phyloP scores from a whole-genome alignment of 768 basidiomycete species.

The Suillus variegatus region DNA sequence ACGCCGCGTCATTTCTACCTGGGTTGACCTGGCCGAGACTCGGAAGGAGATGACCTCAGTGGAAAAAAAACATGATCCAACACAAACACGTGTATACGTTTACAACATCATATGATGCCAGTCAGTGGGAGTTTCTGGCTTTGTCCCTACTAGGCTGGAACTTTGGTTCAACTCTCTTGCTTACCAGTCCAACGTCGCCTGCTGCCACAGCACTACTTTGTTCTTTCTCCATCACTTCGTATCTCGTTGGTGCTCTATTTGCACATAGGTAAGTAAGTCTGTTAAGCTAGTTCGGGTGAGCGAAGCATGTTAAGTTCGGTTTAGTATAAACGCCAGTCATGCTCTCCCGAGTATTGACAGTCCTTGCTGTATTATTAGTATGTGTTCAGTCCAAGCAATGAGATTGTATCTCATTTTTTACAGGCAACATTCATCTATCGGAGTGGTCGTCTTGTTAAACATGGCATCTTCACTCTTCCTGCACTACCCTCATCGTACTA shows the following conservation, averaged over 20 bases:
- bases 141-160: not conserved
- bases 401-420: not conserved
- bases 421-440: slow-evolving; percentile 50
- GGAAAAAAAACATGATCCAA: not conserved
- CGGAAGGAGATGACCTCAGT: not conserved
- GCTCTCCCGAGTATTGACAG: not conserved
- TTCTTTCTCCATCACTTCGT: not conserved
- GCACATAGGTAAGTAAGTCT: not conserved
- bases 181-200: not conserved
- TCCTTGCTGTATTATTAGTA: slow-evolving; percentile 1
- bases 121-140: not conserved
- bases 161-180: not conserved
- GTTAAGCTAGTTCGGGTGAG: not conserved
- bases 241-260: not conserved
- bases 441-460: slow-evolving; percentile 41
- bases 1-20: not conserved
- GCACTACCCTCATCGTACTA: slow-evolving; percentile 53
- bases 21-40: not conserved
- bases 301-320: not conserved
- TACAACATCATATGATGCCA: too few relatives aligned
- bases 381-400: not conserved
- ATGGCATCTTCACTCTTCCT: slow-evolving; percentile 44
- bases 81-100: too few relatives aligned
- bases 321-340: not conserved
- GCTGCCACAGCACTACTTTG: not conserved